Conservation (phyloP, 1,284 basidiomycete genomes). For the Bjerkandera adusta region DNA sequence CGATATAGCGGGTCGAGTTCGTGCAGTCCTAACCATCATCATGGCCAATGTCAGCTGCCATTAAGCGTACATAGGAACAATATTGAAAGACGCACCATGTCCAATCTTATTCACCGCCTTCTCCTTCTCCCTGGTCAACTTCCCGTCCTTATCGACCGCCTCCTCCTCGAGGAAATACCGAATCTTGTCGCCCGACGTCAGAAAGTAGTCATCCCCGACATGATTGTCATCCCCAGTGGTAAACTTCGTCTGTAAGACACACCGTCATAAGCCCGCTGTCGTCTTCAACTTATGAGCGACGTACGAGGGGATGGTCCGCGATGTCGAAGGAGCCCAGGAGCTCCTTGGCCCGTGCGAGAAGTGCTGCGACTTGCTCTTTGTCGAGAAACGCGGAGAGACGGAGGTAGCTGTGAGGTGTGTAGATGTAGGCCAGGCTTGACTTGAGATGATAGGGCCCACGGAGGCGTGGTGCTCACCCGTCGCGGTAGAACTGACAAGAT, state of each 20-base stretch:
- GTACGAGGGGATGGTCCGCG: constrained; percentile 78
- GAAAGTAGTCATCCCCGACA: constrained; percentile 90
- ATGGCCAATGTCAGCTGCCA: too few relatives aligned
- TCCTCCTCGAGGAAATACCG: constrained; percentile 87
- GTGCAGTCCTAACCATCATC: constrained; percentile 59
- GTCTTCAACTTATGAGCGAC: too few relatives aligned
- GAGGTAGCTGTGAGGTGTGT: constrained; percentile 79
- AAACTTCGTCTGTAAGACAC: constrained; percentile 75
- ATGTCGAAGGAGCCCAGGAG: constrained; percentile 77
- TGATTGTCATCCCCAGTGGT: constrained; percentile 77
- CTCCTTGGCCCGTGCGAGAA: constrained; percentile 69
- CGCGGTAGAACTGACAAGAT: constrained; percentile 41
- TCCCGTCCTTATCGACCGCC: constrained; percentile 61
- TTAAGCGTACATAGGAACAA: constrained; percentile 13
- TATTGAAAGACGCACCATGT: constrained; percentile 62
- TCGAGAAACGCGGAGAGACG: constrained; percentile 74
- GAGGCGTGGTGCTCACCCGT: constrained; percentile 38
- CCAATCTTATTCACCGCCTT: constrained; percentile 84
- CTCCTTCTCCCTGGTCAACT: constrained; percentile 75
- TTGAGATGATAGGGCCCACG: not conserved
- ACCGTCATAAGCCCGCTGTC: not conserved
- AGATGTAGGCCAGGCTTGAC: not conserved
- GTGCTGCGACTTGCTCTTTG: constrained; percentile 51
- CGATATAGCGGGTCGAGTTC: constrained; percentile 82
- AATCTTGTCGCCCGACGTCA: constrained; percentile 90